Evolutionary conservation across 2,329 filamentous ascomycete species (phyloP), one percentile per base, ranked within the genome.

Genomic region (Phialophora verrucosa): DNA sequence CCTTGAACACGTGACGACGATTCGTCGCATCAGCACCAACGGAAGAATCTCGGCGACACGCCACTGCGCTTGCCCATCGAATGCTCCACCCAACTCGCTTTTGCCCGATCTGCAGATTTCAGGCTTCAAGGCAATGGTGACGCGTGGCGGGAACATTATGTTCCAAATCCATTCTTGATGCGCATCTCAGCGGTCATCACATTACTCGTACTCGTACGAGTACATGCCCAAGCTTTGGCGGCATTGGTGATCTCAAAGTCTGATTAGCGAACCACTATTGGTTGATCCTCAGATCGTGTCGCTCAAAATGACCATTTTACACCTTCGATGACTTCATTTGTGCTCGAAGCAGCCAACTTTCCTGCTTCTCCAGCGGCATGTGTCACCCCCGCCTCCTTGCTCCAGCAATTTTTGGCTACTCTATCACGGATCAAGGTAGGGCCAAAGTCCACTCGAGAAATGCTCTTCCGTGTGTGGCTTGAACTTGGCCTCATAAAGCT

Each of bases 281-380:
- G 59, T 27, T 20, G 47, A 61, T 53, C 59, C 32, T 23, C 31
- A 61, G 59, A 51, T 61, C 59, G 20, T n/a, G 50, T 62, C 31
- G 59, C 31, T 14, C 59, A 20, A 56, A 54, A 27, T 44, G 47
- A 29, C 32, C 51, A 2, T 23, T 32, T 51, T 51, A 10, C 12
- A n/a, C n/a, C 54, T 51, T 25, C 47, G 14, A 58, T 63, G 53
- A 63, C 61, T 63, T 63, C 61, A 63, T 63, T 54, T 49, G 42
- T 58, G 42, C 27, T 25, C 20, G 47, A 29, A 47, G 6, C 44
- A 44, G 42, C n/a, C 38, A 50, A 31, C 53, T 55, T 55, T 25
- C 23, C 29, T 55, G 27, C 17, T 35, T n/a, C 29, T 55, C 11
- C 17, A 29, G 51, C 51, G 6, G 27, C 29, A 5, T 20, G 23